Conservation (phyloP, 257 asterid genomes). For the Solanum boliviense region DNA sequence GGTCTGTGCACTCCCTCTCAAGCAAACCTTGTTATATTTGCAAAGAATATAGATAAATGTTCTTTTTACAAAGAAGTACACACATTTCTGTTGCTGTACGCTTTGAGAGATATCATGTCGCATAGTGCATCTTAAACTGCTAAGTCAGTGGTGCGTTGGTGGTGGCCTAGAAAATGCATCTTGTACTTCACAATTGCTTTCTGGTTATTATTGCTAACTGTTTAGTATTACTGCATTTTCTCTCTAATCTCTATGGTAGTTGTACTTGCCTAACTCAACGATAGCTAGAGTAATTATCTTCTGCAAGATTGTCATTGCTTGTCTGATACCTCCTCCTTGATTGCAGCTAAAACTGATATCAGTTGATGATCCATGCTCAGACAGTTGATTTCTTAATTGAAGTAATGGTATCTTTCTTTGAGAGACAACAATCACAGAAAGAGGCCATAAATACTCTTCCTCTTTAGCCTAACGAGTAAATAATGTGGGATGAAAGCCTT, state of each 20-base stretch:
- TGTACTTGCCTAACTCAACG: neutral
- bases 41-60: neutral
- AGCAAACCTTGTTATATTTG: neutral
- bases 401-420: constrained; percentile 87
- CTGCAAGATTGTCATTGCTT: neutral
- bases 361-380: constrained; percentile 80
- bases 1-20: neutral
- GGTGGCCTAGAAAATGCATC: neutral
- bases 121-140: neutral
- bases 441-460: constrained; percentile 98
- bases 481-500: constrained; percentile 99
- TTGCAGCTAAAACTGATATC: constrained; percentile 84
- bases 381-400: constrained; percentile 83
- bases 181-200: neutral
- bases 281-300: neutral
- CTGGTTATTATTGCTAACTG: neutral
- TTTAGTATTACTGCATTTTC: neutral
- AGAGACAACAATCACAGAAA: constrained; percentile 86
- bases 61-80: neutral
- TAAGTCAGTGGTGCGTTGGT: neutral
- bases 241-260: neutral
- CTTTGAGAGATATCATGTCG: neutral
- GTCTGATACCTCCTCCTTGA: neutral
- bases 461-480: constrained; percentile 85
- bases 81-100: neutral